phyloP scores from a whole-genome alignment of 192 early-diverging fungal species.

The Neocallimastix lanati region DNA sequence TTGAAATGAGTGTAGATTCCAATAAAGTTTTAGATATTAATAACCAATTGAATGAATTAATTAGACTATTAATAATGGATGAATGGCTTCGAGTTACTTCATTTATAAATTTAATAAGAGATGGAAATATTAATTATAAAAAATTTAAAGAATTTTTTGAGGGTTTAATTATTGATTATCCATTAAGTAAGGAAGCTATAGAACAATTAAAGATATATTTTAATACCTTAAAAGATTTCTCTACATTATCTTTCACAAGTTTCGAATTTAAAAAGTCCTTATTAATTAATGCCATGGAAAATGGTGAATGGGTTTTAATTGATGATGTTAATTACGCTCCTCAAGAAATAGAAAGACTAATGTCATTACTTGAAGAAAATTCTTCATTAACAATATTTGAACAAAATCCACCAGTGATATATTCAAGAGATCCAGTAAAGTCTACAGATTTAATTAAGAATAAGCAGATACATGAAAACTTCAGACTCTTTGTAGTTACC shows the following conservation, averaged over 20 bases:
- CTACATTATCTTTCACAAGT: background rate
- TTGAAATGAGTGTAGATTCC: background rate
- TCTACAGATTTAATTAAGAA: background rate
- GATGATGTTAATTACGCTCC: background rate
- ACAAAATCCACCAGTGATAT: background rate
- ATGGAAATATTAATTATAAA: background rate
- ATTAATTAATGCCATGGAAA: background rate
- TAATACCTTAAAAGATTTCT: background rate
- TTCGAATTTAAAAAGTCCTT: background rate
- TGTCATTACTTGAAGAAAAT: background rate
- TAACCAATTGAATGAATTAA: background rate
- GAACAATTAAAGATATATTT: background rate
- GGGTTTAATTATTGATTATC: background rate
- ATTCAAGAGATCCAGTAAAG: background rate
- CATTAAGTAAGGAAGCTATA: background rate
- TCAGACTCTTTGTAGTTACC: background rate
- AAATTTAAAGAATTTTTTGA: background rate
- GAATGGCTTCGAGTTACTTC: background rate
- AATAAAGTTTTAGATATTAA: background rate
- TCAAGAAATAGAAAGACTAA: background rate
- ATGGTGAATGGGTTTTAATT: background rate
- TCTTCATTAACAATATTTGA: background rate
- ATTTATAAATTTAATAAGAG: background rate
- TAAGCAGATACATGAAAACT: background rate
- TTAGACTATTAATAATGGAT: background rate